phyloP scores from a whole-genome alignment of 176 grass and related monocot species.

The Phoenix roebelenii region DNA sequence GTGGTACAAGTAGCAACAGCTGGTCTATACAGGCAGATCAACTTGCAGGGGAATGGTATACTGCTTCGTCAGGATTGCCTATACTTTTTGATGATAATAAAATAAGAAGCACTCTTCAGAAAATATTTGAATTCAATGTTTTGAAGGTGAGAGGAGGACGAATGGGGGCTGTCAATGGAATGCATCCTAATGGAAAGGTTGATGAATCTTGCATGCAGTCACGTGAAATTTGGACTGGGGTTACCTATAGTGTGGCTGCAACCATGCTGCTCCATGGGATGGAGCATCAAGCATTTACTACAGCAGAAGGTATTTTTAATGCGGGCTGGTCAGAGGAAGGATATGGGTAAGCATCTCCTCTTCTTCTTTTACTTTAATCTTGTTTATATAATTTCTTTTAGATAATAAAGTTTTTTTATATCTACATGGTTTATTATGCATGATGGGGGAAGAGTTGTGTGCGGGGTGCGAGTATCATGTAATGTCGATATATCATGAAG shows the following conservation, averaged over 20 bases:
- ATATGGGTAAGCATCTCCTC: constrained; percentile 59
- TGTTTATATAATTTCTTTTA: no score
- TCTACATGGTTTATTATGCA: no score
- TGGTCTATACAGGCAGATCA: constrained; percentile 90
- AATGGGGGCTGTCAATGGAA: constrained; percentile 84
- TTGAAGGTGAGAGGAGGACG: constrained; percentile 95
- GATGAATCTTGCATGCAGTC: constrained; percentile 96
- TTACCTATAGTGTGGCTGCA: constrained; percentile 79
- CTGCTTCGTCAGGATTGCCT: constrained; percentile 63
- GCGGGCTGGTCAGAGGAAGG: constrained; percentile 87
- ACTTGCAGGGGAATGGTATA: constrained; percentile 91
- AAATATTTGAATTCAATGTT: constrained; percentile 95
- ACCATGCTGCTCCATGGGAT: constrained; percentile 90
- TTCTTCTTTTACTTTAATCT: background rate
- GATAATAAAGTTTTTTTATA: no score
- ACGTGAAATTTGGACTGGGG: constrained; percentile 96
- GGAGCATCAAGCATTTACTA: constrained; percentile 83
- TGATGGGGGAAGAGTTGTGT: no score
- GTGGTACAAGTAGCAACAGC: constrained; percentile 56
- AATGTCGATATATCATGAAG: no score
- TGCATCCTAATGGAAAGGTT: constrained; percentile 87
- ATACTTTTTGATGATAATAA: constrained; percentile 65
- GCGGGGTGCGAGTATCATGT: no score
- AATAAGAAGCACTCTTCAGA: constrained; percentile 74
- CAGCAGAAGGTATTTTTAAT: constrained; percentile 79